Conservation (phyloP, 352 stramenopile genomes). For the Globisporangium rhizosaccharum region DNA sequence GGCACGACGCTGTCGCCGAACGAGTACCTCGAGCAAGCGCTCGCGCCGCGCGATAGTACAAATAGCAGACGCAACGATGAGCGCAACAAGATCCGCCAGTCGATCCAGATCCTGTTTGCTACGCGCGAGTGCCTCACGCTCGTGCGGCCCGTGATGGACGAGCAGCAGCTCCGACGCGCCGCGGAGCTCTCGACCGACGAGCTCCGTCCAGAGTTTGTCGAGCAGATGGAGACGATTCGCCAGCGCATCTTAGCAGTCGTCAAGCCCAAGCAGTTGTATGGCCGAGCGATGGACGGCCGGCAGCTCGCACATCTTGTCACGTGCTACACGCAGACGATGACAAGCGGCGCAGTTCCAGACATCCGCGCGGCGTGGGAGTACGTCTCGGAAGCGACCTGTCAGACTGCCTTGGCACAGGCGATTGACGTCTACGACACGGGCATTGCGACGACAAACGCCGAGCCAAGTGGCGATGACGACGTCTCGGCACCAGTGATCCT, state of each 20-base stretch:
- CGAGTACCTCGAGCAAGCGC: conserved; percentile 73
- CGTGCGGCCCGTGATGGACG: conserved; percentile 67
- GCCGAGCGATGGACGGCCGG: conserved; percentile 53
- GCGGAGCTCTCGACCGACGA: conserved; percentile 40
- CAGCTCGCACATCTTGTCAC: conserved; percentile 57
- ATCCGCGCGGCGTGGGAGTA: conserved; percentile 84
- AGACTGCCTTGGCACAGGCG: conserved; percentile 45
- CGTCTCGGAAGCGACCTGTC: conserved; percentile 72
- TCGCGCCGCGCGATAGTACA: conserved; percentile 43
- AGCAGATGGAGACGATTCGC: conserved; percentile 56
- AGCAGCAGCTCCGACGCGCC: conserved; percentile 52
- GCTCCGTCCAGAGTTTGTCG: conserved; percentile 76
- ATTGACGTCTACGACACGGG: conserved; percentile 50
- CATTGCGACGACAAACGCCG: conserved; percentile 30
- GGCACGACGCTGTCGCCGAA: conserved; percentile 51
- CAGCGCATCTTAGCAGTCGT: conserved; percentile 44
- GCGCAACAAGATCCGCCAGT: conserved; percentile 61
- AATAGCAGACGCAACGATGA: conserved; percentile 46
- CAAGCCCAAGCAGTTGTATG: conserved; percentile 56
- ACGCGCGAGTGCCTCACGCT: conserved; percentile 74
- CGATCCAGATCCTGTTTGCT: conserved; percentile 66
- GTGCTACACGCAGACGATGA: conserved; percentile 78
- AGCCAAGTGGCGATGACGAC: conserved; percentile 15
- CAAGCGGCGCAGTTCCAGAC: conserved; percentile 66
- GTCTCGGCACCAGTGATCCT: conserved; percentile 32